These are phyloP conservation scores for Tylopilus balloui DNA, from an alignment of 768 basidiomycete genomes.

Conservation along the genomic window DNA sequence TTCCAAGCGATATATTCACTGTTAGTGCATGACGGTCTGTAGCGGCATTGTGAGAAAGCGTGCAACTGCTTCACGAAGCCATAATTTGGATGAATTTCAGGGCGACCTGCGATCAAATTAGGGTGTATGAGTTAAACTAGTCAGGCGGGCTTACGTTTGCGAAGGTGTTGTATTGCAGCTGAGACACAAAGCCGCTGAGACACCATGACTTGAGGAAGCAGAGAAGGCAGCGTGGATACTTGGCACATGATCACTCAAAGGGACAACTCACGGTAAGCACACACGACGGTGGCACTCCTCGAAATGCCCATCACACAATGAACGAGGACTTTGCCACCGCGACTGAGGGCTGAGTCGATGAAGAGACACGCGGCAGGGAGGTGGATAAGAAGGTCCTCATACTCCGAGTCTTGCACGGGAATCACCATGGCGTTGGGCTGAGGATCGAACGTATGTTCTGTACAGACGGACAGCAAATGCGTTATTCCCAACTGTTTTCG, in stretches of 20 bases:
- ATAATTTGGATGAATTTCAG: constrained; percentile 38
- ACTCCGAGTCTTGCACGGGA: constrained; percentile 43
- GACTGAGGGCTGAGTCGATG: constrained; percentile 52
- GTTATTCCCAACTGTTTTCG: constrained; percentile 42
- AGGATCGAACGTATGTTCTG: constrained; percentile 43
- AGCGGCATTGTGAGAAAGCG: constrained; percentile 48
- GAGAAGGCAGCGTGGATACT: not conserved
- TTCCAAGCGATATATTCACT: constrained; percentile 55
- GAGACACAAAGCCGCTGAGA: constrained; percentile 38
- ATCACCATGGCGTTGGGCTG: constrained; percentile 34
- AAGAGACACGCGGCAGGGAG: constrained; percentile 56
- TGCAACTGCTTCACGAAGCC: constrained; percentile 59
- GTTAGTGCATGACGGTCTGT: constrained; percentile 39
- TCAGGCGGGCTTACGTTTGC: constrained; percentile 38
- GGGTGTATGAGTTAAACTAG: constrained; percentile 11
- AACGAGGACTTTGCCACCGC: constrained; percentile 56
- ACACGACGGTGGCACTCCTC: constrained; percentile 57
- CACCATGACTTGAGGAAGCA: constrained; percentile 44
- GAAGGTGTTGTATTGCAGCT: constrained; percentile 47
- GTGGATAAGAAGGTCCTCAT: constrained; percentile 59
- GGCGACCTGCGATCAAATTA: constrained; percentile 36
- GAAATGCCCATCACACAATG: constrained; percentile 76
- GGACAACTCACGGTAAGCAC: constrained; percentile 47
- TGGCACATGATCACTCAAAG: not conserved
- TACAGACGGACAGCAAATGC: constrained; percentile 55